Conservation (phyloP, 495 filamentous ascomycete genomes). For the Penicilliopsis zonata region DNA sequence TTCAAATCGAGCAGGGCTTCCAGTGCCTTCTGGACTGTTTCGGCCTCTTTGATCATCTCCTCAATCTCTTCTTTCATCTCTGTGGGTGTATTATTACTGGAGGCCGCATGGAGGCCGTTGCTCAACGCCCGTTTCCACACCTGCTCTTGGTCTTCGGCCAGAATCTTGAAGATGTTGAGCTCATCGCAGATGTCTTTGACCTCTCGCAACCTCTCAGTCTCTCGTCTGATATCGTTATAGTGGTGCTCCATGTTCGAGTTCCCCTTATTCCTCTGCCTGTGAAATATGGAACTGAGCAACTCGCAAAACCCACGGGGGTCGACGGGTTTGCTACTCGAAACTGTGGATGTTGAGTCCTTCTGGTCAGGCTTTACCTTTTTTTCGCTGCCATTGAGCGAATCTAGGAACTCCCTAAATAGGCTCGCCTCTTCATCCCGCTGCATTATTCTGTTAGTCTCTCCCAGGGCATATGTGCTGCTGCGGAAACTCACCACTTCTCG, state of each 20-base stretch:
- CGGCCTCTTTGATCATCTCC: slow-evolving; percentile 57
- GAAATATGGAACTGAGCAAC: too few species aligned
- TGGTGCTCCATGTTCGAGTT: slow-evolving; percentile 3
- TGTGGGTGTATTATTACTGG: too few species aligned
- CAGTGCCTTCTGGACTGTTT: slow-evolving; percentile 50
- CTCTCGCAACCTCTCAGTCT: slow-evolving; percentile 53
- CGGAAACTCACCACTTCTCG: too few species aligned
- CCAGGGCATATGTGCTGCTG: too few species aligned
- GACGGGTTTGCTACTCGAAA: background rate
- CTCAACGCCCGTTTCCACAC: slow-evolving; percentile 49
- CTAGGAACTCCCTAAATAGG: too few species aligned
- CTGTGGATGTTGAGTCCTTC: too few species aligned
- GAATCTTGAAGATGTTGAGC: slow-evolving; percentile 55
- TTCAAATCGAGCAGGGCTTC: slow-evolving; percentile 49
- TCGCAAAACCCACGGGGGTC: too few species aligned
- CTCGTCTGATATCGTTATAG: slow-evolving; percentile 45
- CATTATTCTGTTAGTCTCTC: too few species aligned
- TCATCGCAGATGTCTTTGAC: slow-evolving; percentile 65
- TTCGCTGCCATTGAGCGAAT: slow-evolving; percentile 20
- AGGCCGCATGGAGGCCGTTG: slow-evolving; percentile 48
- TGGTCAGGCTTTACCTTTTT: slow-evolving; percentile 24
- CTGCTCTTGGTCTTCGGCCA: slow-evolving; percentile 45
- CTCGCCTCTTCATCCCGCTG: too few species aligned
- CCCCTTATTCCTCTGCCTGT: slow-evolving; percentile 9
- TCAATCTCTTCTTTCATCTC: slow-evolving; percentile 57